Percentiles rank a stretch among this genome's conserved stretches.
Conservation (phyloP, 2,329 filamentous ascomycete genomes). For the Cladophialophora bantiana region DNA sequence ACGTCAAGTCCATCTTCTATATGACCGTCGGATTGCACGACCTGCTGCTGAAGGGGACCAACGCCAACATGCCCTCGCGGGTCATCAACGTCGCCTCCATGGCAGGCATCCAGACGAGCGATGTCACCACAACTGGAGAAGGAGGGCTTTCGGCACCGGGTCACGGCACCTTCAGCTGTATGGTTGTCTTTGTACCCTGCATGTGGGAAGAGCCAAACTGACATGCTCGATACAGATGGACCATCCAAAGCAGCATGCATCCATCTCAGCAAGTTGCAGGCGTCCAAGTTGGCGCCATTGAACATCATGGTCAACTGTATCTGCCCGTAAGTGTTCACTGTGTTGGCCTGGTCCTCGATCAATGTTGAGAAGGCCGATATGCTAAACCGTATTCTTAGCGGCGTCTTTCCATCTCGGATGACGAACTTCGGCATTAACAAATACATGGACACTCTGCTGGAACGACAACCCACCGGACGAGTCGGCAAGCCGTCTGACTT, state of each 20-base stretch:
- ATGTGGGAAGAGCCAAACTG: conserved; percentile 3
- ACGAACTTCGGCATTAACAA: conserved; percentile 61
- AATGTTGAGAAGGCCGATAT: not conserved
- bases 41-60: conserved; percentile 56
- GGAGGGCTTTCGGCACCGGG: conserved; percentile 62
- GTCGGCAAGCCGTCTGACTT: conserved; percentile 59
- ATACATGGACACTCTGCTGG: conserved; percentile 57
- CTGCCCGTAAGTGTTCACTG: conserved; percentile 42
- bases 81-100: conserved; percentile 64
- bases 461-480: conserved; percentile 55
- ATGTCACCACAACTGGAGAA: conserved; percentile 54
- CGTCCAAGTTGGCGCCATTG: conserved; percentile 58
- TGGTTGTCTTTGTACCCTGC: conserved; percentile 28
- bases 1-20: conserved; percentile 62
- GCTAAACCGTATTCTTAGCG: conserved; percentile 47
- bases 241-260: conserved; percentile 62
- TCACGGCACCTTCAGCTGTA: conserved; percentile 58
- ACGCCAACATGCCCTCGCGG: conserved; percentile 52
- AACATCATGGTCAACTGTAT: conserved; percentile 61
- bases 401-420: conserved; percentile 62
- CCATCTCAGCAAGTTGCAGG: conserved; percentile 60
- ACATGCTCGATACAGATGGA: conserved; percentile 47
- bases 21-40: conserved; percentile 54
- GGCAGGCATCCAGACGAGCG: conserved; percentile 51
- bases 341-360: not conserved